These are phyloP conservation scores for Zostera marina DNA, from an alignment of 116 monocot species.

Conservation along the genomic window DNA sequence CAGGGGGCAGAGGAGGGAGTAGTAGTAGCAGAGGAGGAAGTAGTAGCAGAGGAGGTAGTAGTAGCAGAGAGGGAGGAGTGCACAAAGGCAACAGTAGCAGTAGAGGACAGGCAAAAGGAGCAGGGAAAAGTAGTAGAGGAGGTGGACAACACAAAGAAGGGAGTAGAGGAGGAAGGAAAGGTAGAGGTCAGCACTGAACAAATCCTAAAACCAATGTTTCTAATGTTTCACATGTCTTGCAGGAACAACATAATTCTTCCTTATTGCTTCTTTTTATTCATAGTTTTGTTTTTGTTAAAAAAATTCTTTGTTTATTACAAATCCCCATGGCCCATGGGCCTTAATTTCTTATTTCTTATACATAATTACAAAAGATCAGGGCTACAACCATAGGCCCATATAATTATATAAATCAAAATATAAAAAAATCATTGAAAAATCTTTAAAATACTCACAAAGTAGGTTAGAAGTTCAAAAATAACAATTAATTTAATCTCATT, in stretches of 20 bases:
- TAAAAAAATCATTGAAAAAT: too few species aligned
- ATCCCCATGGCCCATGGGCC: too few species aligned
- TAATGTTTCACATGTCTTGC: background rate
- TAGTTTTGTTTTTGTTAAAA: background rate
- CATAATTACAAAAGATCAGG: too few species aligned
- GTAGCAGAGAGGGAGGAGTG: background rate
- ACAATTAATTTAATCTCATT: too few species aligned
- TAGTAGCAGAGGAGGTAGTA: background rate
- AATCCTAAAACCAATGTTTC: background rate
- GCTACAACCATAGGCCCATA: too few species aligned
- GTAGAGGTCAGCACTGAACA: background rate
- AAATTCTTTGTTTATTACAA: background rate
- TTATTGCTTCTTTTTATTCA: background rate
- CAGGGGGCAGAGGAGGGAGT: background rate
- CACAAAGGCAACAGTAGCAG: background rate
- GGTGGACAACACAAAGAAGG: background rate
- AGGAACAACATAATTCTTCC: background rate
- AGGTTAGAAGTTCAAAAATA: too few species aligned
- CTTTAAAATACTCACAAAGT: too few species aligned
- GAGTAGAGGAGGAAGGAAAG: background rate
- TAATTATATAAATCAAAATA: too few species aligned
- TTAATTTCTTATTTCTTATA: too few species aligned
- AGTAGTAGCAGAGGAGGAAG: conserved; percentile 1
- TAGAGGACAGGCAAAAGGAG: background rate
- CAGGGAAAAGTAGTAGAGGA: background rate